Base-by-base conservation (phyloP, 78 protist species). In the Dictyostelium citrinum region DNA sequence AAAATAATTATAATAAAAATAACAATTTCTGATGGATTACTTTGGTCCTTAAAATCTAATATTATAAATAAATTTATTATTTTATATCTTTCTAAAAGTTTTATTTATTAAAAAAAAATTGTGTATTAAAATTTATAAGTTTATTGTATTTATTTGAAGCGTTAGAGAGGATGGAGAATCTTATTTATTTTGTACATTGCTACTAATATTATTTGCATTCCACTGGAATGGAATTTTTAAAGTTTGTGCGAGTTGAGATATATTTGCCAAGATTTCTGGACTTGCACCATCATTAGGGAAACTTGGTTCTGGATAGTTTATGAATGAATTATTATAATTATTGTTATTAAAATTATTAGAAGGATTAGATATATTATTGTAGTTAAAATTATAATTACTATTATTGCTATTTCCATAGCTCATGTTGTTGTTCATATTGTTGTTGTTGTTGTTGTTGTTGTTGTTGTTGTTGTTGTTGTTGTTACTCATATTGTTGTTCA, bases 251-350 rank as follows among this genome's bases (percentile, higher is more conserved):
- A 82, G 60, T 82, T 64, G 75, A 5, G 39, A 31, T 10, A 88
- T 88, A 24, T 78, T 88, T 3, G 84, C 46, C 20, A 88, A 41
- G 35, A 88, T 24, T 12, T 88, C 93, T 88, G 70, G 93, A 20
- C 41, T 46, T 14, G 82, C 81, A 24, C 70, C 58, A 24, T 81
- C 61, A 67, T 35, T 81, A 17, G 86, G 55, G 24, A 78, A 78
- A 29, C 33, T 24, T 10, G 64, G 20, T 49, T 78, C 83, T 78
- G 83, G 16, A 78, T 78, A 46, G 31, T 46, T 39, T 46, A 78
- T 17, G 67, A 46, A 35, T 9, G 72, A 29, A 39, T 72, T 72
- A 33, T 33, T 33, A 72, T 72, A 8, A 16, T 72, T 72, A 37
- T 72, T 72, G n/a, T 75, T 75, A 27, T 20, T 31, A 75, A 43